Evolutionary conservation across 2,329 filamentous ascomycete species (phyloP).

Genomic region (Aphanoascus verrucosus): DNA sequence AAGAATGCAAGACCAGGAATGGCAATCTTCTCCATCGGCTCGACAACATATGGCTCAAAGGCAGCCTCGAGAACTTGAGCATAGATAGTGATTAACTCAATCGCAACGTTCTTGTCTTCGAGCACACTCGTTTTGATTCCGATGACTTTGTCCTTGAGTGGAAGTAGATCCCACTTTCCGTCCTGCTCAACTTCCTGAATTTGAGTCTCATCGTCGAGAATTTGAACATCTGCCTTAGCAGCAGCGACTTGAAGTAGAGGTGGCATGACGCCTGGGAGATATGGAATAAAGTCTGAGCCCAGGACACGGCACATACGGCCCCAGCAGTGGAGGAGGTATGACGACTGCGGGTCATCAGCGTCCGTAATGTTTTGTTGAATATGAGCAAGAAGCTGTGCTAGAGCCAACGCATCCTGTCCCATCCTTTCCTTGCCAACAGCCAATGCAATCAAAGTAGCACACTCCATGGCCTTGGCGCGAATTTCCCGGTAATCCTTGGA

Average conservation of each 20-base stretch:
- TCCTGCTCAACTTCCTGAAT: slow-evolving; percentile 87
- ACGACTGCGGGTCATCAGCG: slow-evolving; percentile 86
- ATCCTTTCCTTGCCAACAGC: slow-evolving; percentile 91
- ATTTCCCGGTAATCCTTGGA: slow-evolving; percentile 87
- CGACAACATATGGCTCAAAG: slow-evolving; percentile 81
- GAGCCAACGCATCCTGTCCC: slow-evolving; percentile 70
- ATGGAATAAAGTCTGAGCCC: slow-evolving; percentile 80
- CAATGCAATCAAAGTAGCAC: slow-evolving; percentile 86
- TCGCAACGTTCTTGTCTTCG: slow-evolving; percentile 99
- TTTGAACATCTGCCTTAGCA: slow-evolving; percentile 92
- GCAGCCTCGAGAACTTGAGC: slow-evolving; percentile 87
- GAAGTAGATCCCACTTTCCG: slow-evolving; percentile 94
- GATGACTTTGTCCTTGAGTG: slow-evolving; percentile 94
- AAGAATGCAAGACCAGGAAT: slow-evolving; percentile 92
- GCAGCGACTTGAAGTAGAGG: slow-evolving; percentile 82
- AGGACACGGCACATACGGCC: slow-evolving; percentile 96
- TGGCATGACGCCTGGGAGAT: slow-evolving; percentile 86
- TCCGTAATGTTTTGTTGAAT: slow-evolving; percentile 84
- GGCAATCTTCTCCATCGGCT: slow-evolving; percentile 95
- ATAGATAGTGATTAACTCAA: slow-evolving; percentile 94
- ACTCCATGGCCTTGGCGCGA: slow-evolving; percentile 97
- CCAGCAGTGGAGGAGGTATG: slow-evolving; percentile 98
- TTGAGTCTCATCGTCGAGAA: slow-evolving; percentile 90
- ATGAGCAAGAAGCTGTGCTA: slow-evolving; percentile 76
- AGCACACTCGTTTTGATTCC: slow-evolving; percentile 94